Evolutionary conservation across 352 stramenopile species (phyloP).

Genomic region (Thalassiosira sp.): DNA sequence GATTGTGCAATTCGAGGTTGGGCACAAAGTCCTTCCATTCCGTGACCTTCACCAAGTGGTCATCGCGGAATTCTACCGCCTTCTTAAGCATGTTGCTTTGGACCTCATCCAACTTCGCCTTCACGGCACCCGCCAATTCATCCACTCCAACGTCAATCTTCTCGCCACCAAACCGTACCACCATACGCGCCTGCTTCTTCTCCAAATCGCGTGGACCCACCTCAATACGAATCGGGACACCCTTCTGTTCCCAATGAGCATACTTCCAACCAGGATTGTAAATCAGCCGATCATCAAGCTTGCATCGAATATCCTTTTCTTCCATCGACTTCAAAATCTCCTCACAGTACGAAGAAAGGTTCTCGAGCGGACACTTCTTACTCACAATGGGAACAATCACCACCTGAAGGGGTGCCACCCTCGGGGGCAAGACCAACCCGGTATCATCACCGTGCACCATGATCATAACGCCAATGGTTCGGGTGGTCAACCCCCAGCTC

Average conservation of each 20-base stretch:
- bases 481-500: conserved; percentile 96
- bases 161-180: conserved; percentile 92
- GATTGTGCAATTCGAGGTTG: conserved; percentile 94
- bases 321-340: conserved; percentile 83
- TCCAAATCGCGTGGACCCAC: conserved; percentile 96
- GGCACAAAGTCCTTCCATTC: conserved; percentile 99
- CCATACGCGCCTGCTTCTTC: conserved; percentile 91
- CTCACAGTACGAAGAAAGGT: conserved; percentile 87
- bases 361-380: conserved; percentile 89
- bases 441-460: conserved; percentile 99
- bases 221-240: conserved; percentile 98
- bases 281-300: conserved; percentile 92
- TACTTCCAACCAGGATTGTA: conserved; percentile 97
- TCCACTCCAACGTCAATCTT: conserved; percentile 88
- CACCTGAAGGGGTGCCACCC: conserved; percentile 94
- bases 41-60: conserved; percentile 92
- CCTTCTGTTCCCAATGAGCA: conserved; percentile 99
- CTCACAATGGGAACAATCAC: conserved; percentile 95
- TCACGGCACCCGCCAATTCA: conserved; percentile 84
- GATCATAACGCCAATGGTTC: conserved; percentile 98
- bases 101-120: conserved; percentile 90
- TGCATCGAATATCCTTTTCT: conserved; percentile 86
- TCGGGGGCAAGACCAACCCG: conserved; percentile 96
- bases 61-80: conserved; percentile 89
- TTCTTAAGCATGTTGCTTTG: conserved; percentile 95